phyloP scores from a whole-genome alignment of 164 flowering plant species.

The Stephania yunnanensis region DNA sequence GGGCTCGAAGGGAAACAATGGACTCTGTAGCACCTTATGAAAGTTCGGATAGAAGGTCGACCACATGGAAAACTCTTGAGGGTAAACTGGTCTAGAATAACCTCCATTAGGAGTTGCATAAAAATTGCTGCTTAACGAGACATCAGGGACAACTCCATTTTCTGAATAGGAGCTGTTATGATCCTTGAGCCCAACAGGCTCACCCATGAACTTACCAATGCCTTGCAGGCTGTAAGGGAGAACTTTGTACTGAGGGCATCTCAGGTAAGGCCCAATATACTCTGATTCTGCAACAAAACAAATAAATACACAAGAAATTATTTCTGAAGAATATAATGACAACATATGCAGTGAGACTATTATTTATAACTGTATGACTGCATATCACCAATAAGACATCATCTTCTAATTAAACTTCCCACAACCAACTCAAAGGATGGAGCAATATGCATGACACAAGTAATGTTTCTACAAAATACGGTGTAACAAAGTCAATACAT shows the following conservation, averaged over 20 bases:
- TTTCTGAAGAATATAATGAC: no score
- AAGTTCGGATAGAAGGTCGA: constrained; percentile 35
- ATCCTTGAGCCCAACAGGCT: constrained; percentile 35
- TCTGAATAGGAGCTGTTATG: constrained; percentile 25
- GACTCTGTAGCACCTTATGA: constrained; percentile 46
- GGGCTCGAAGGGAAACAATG: constrained; percentile 31
- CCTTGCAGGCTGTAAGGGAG: constrained; percentile 33
- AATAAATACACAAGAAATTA: neutral
- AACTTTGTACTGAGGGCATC: constrained; percentile 45
- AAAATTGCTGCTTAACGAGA: constrained; percentile 24
- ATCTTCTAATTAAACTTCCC: neutral
- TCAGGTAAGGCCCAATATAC: constrained; percentile 36
- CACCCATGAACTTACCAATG: constrained; percentile 32
- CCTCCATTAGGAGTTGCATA: constrained; percentile 33
- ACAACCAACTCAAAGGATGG: no score
- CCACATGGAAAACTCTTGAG: constrained; percentile 40
- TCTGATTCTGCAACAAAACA: constrained; percentile 41
- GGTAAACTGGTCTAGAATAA: constrained; percentile 29
- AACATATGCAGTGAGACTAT: no score
- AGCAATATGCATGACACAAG: no score
- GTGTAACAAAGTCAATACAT: no score
- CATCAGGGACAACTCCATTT: constrained; percentile 27
- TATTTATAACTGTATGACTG: neutral
- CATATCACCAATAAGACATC: neutral
- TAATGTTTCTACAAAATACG: no score